Evolutionary conservation across 768 basidiomycete genomes (phyloP).

Genomic region (Artomyces pyxidatus): DNA sequence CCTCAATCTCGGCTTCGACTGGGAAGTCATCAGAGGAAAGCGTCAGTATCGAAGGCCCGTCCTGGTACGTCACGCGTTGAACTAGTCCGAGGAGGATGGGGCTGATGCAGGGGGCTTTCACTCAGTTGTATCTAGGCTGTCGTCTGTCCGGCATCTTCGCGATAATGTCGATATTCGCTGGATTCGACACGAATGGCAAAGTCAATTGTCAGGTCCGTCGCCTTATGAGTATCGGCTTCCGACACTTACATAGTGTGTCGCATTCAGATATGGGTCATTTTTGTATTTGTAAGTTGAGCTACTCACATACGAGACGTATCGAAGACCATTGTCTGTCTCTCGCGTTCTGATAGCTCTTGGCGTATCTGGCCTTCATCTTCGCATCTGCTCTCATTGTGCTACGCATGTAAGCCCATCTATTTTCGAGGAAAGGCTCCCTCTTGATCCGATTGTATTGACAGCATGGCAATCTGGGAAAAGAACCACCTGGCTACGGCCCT

Average conservation of each 20-base stretch:
- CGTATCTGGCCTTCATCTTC: slow-evolving; percentile 10
- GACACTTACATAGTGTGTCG: neutral
- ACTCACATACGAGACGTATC: neutral
- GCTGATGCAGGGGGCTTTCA: neutral
- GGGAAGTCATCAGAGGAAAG: slow-evolving; percentile 8
- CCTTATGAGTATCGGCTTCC: too few species aligned
- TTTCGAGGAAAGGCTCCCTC: neutral
- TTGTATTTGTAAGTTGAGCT: slow-evolving; percentile 3
- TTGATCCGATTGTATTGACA: neutral
- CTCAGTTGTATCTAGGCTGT: slow-evolving; percentile 11
- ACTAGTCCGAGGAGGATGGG: neutral
- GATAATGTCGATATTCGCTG: slow-evolving; percentile 6
- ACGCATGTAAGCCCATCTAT: slow-evolving; percentile 7
- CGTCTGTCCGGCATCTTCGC: slow-evolving; percentile 6
- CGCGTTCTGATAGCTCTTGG: slow-evolving; percentile 1
- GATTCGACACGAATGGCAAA: slow-evolving; percentile 2
- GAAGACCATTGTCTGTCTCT: neutral
- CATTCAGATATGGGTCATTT: slow-evolving; percentile 1
- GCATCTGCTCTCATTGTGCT: slow-evolving; percentile 10
- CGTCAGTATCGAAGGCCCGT: slow-evolving; percentile 10
- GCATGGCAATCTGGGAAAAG: slow-evolving; percentile 10
- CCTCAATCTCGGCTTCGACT: slow-evolving; percentile 8
- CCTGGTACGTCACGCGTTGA: slow-evolving; percentile 1
- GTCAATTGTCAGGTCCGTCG: slow-evolving; percentile 8
- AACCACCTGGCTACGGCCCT: neutral